Percentiles rank a stretch among this genome's conserved stretches.
Conservation (phyloP, 495 filamentous ascomycete genomes). For the Penicillium argentinense region DNA sequence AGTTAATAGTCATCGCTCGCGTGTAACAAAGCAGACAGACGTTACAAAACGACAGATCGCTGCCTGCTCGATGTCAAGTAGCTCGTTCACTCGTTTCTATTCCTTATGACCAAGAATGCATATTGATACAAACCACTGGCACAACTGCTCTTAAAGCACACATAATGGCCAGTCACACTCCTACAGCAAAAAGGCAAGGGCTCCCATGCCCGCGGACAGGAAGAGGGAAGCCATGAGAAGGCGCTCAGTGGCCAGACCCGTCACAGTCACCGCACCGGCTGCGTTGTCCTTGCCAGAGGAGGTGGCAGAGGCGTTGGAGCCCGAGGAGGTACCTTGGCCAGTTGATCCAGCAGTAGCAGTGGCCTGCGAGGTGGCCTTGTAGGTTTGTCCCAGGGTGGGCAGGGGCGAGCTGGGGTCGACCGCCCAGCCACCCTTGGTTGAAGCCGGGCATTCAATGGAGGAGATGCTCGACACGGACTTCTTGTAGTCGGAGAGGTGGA, state of each 20-base stretch:
- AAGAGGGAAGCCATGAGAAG: conserved; percentile 21
- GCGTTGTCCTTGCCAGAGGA: conserved; percentile 17
- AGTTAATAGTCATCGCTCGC: no score
- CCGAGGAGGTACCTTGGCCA: conserved; percentile 5
- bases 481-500: conserved; percentile 62
- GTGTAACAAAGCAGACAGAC: no score
- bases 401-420: conserved; percentile 66
- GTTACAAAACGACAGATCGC: no score
- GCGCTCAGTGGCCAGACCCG: conserved; percentile 20
- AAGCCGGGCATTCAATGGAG: conserved; percentile 65
- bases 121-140: conserved; percentile 18
- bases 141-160: conserved; percentile 1
- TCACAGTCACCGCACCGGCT: conserved; percentile 15
- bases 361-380: conserved; percentile 6
- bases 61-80: no score
- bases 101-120: conserved; percentile 14
- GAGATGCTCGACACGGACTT: conserved; percentile 55
- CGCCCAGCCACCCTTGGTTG: conserved; percentile 67
- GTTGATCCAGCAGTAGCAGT: conserved; percentile 1
- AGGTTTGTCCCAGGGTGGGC: conserved; percentile 62
- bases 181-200: conserved; percentile 25
- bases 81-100: no score
- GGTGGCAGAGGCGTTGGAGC: conserved; percentile 13
- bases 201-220: conserved; percentile 23
- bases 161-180: no score